These are phyloP conservation scores for Alternaria consortialis DNA, from an alignment of 2,329 filamentous ascomycete genomes.

Conservation along the genomic window DNA sequence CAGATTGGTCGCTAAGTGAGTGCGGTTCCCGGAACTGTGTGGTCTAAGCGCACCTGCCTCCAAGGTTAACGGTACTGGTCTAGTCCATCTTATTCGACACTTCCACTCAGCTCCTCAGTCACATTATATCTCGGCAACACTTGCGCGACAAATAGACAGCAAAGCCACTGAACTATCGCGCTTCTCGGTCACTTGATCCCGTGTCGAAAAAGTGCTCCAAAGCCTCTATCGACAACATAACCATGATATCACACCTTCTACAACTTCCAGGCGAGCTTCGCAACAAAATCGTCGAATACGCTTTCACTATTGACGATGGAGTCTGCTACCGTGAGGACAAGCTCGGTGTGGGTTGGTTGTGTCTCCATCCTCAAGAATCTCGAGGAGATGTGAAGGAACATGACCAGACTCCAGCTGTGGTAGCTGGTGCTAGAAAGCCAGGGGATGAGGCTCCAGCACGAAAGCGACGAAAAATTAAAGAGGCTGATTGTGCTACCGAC, in stretches of 20 bases:
- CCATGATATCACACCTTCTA: background rate
- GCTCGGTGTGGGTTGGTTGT: background rate
- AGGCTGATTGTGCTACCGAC: background rate
- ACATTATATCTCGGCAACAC: background rate
- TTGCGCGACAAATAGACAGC: background rate
- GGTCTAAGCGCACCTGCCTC: background rate
- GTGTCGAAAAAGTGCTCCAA: background rate
- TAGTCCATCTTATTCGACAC: background rate
- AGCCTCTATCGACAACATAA: background rate
- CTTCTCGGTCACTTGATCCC: background rate
- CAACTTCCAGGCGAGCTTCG: constrained; percentile 8
- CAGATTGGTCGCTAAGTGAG: background rate
- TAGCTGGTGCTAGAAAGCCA: background rate
- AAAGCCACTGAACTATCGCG: too few species aligned
- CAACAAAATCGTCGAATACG: constrained; percentile 7
- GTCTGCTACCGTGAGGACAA: background rate
- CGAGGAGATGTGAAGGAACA: background rate
- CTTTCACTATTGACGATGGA: background rate
- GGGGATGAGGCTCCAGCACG: background rate
- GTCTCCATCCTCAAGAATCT: background rate
- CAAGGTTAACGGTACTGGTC: background rate
- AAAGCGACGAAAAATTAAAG: background rate
- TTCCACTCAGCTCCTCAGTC: background rate
- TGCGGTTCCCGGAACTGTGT: fast-evolving
- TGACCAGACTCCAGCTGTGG: background rate